Percentiles rank a stretch among this genome's conserved stretches.
Evolutionary conservation across 352 stramenopile species (phyloP).

Genomic region (Phytophthora aleatoria): DNA sequence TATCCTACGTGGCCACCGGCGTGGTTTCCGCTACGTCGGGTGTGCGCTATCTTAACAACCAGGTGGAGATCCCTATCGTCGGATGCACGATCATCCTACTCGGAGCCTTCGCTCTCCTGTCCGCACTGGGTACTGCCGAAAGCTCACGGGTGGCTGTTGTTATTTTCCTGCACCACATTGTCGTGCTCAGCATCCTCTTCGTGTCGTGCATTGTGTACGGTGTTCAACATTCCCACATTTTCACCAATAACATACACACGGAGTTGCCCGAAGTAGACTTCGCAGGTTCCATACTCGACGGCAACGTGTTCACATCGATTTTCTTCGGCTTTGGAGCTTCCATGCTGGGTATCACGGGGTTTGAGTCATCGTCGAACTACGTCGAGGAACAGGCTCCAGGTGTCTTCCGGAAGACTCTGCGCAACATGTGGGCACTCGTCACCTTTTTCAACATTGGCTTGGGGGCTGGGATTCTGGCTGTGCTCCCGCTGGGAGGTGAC

Average conservation of each 20-base stretch:
- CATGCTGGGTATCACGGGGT: conserved; percentile 89
- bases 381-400: conserved; percentile 82
- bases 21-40: conserved; percentile 66
- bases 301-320: conserved; percentile 47
- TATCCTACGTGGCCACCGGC: conserved; percentile 90
- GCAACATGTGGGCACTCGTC: conserved; percentile 83
- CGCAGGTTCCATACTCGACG: conserved; percentile 40
- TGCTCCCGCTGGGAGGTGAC: conserved; percentile 65
- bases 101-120: conserved; percentile 71
- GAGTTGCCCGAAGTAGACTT: conserved; percentile 64
- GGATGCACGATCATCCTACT: conserved; percentile 48
- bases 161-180: conserved; percentile 83
- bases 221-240: conserved; percentile 54
- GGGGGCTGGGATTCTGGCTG: conserved; percentile 60
- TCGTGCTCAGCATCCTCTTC: conserved; percentile 62
- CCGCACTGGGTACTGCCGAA: conserved; percentile 68
- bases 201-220: conserved; percentile 58
- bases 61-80: conserved; percentile 54
- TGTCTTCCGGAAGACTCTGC: conserved; percentile 72
- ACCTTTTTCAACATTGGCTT: conserved; percentile 87
- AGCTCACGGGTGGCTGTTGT: conserved; percentile 69
- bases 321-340: conserved; percentile 77
- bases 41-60: conserved; percentile 79
- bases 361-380: conserved; percentile 87
- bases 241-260: conserved; percentile 66